Evolutionary conservation across 768 basidiomycete genomes (phyloP).

Genomic region (Rhizopogon vinicolor): DNA sequence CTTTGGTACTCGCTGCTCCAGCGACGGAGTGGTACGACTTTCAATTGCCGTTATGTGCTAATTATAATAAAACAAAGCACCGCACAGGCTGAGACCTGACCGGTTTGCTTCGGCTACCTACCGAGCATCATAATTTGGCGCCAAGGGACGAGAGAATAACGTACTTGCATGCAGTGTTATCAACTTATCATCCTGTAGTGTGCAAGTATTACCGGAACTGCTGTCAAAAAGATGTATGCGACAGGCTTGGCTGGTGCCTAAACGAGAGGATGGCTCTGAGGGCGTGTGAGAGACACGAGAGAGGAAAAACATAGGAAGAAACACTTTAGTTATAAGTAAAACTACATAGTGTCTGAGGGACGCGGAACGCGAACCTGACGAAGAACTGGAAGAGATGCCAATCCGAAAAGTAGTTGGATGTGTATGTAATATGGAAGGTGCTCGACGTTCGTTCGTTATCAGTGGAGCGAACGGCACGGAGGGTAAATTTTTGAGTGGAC

Average conservation of each 20-base stretch:
- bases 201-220: not conserved
- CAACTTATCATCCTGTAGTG: not conserved
- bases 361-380: no score
- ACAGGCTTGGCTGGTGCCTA: not conserved
- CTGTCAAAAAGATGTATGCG: no score
- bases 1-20: no score
- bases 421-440: not conserved
- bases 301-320: not conserved
- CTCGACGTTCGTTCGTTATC: not conserved
- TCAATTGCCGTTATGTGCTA: no score
- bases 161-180: not conserved
- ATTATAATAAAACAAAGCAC: not conserved
- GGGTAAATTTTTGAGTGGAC: no score
- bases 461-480: not conserved
- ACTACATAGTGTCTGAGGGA: no score
- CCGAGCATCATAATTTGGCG: not conserved
- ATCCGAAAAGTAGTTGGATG: not conserved
- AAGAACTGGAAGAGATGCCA: not conserved
- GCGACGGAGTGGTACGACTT: not conserved
- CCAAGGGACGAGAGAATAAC: not conserved
- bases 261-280: not conserved
- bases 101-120: not conserved
- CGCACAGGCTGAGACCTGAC: not conserved
- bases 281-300: not conserved
- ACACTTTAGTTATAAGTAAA: not conserved